Conservation (phyloP, 441 rosid genomes). For the Adansonia grandidieri region DNA sequence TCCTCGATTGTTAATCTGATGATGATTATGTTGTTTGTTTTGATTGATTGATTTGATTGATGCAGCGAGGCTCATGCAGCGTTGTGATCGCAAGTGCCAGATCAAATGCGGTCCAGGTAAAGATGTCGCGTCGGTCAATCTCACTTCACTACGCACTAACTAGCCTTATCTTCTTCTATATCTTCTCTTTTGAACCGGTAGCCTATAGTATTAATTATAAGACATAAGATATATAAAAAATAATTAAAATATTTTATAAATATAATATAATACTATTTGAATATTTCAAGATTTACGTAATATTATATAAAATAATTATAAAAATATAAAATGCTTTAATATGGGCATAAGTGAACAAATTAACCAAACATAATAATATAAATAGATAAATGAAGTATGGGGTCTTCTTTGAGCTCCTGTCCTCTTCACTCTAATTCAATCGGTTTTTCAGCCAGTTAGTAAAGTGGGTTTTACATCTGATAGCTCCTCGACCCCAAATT, state of each 20-base stretch:
- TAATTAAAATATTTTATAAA: too few relatives aligned
- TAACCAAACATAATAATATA: too few relatives aligned
- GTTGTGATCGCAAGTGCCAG: conserved; percentile 49
- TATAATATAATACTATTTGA: too few relatives aligned
- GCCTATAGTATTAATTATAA: too few relatives aligned
- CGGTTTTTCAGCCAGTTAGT: neutral
- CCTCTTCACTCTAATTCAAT: neutral
- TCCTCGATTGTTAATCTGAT: neutral
- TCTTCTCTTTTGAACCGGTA: neutral
- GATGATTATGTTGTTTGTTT: neutral
- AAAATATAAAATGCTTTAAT: too few relatives aligned
- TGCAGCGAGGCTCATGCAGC: conserved; percentile 44
- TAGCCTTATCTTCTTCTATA: neutral
- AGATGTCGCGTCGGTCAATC: neutral
- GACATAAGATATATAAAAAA: too few relatives aligned
- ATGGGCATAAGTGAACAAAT: too few relatives aligned
- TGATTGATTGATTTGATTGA: neutral
- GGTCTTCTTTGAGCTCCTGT: neutral
- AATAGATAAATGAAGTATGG: too few relatives aligned
- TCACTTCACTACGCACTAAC: neutral
- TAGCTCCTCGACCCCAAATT: neutral
- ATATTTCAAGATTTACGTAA: too few relatives aligned
- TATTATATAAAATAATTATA: too few relatives aligned
- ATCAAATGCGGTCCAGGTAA: conserved; percentile 39
- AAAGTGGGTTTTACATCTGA: neutral